A percentile compares a stretch with the other conserved stretches of the same genome.
phyloP scores from a whole-genome alignment of 2,329 filamentous ascomycete genomes.

The Diaporthe caulivora region DNA sequence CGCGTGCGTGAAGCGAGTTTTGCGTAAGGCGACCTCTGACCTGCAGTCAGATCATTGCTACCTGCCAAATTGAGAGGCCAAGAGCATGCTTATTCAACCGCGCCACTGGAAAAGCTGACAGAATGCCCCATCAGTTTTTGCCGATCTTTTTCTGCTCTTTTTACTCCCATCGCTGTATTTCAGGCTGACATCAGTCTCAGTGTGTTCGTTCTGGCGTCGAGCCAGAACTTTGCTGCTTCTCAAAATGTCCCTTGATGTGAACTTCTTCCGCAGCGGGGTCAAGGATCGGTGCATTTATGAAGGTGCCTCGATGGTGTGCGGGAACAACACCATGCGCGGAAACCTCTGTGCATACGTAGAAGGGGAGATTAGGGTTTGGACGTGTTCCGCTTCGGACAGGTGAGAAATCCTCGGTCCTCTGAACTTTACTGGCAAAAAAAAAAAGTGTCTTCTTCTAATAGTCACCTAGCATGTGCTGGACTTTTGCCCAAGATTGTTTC shows the following conservation, averaged over 20 bases:
- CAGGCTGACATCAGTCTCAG: not conserved
- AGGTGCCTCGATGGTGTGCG: not conserved
- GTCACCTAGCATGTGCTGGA: constrained; percentile 2
- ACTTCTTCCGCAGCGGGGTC: not conserved
- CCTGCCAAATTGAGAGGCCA: not conserved
- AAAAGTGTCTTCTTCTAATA: not conserved
- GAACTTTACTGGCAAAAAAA: not conserved
- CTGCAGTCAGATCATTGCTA: not conserved
- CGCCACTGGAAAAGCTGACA: not conserved
- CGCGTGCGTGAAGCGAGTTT: not conserved
- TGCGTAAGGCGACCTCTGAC: no score
- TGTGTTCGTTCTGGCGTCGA: not conserved
- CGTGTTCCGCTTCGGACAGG: not conserved
- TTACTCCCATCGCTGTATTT: not conserved
- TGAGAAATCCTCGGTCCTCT: not conserved
- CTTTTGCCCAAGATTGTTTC: not conserved
- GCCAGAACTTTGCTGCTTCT: not conserved
- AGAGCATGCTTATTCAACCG: not conserved
- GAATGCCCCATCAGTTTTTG: not conserved
- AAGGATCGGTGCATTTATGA: constrained; percentile 9
- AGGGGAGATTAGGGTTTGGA: constrained; percentile 1
- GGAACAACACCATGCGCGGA: not conserved
- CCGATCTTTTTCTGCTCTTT: not conserved
- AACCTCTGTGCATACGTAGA: constrained; percentile 16
- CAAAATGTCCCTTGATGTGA: not conserved